Base-by-base conservation (phyloP, 345 rosid species). In the Sisymbrium irio region DNA sequence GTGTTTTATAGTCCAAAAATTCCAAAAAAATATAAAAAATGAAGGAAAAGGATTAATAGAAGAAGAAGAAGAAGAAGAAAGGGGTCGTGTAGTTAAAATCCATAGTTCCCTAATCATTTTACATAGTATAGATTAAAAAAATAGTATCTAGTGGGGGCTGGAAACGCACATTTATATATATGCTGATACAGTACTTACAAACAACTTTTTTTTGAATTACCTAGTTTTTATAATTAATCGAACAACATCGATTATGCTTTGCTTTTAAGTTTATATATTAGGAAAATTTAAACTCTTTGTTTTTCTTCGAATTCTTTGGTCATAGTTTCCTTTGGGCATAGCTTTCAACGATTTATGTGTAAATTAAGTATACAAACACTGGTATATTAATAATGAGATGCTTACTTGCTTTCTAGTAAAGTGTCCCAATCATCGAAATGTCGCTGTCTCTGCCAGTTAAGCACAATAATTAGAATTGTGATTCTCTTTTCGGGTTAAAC, bases 381-480 rank as follows among this genome's bases (percentile, higher is more conserved):
- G 8, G 9, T 35, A 51, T 50, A 13, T 32, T 35, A 35, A 25
- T 54, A n/a, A 41, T 12, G 50, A 45, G 14, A 25, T 74, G 60
- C 65, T 67, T 66, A 7, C 53, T 46, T 19, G 2, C 27, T 18
- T 47, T 66, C 54, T 67, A 60, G 63, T 60, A 42, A 67, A 75
- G 74, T 50, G 69, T 51, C 74, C 2, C 56, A 67, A 33, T 68
- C 74, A 61, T 67, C 32, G 15, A 75, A 53, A 54, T 51, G 69
- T 60, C 69, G 19, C 50, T 67, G 18, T 61, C 74, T 8, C 7
- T 14, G 64, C 69, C 72, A 60, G 66, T 20, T 67, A 50, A 67
- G 46, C 62, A 67, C 54, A 75, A 30, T 67, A 39, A 59, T 60
- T 30, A 40, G 36, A 19, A 54, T 17, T 60, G 5, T 25, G 12